These are phyloP conservation scores for Physocladia obscura DNA, from an alignment of 192 early-diverging fungal species.

Conservation along the genomic window DNA sequence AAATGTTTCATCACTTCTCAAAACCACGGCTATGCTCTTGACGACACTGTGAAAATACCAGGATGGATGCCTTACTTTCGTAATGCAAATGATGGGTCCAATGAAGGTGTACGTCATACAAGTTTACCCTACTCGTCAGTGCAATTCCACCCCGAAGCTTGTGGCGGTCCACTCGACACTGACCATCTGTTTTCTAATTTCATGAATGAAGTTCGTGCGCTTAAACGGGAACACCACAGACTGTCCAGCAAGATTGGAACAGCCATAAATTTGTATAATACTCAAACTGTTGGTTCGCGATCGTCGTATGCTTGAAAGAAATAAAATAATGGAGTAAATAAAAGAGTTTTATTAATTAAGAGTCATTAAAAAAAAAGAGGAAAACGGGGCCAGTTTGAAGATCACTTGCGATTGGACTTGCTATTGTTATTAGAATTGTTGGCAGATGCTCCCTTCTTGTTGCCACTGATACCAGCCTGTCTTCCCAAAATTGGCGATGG, in stretches of 20 bases:
- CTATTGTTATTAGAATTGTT: neutral
- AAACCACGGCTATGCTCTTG: conserved; percentile 88
- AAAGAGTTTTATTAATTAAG: neutral
- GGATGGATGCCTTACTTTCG: conserved; percentile 88
- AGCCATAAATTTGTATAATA: neutral
- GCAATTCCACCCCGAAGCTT: conserved; percentile 96
- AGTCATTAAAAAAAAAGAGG: neutral
- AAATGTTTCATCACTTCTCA: conserved; percentile 91
- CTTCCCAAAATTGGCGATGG: neutral
- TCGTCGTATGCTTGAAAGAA: neutral
- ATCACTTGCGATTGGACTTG: neutral
- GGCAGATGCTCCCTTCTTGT: neutral
- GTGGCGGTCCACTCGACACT: conserved; percentile 91
- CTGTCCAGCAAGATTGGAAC: neutral
- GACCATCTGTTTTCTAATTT: conserved; percentile 86
- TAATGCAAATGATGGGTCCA: conserved; percentile 94
- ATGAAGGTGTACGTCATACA: conserved; percentile 86
- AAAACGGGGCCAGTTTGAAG: too few relatives aligned
- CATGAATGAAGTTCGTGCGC: conserved; percentile 54
- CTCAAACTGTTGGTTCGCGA: neutral
- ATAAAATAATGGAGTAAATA: neutral
- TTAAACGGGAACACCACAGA: conserved; percentile 30
- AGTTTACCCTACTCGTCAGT: conserved; percentile 75
- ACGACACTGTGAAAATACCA: conserved; percentile 64
- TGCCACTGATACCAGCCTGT: neutral